These are phyloP conservation scores for Cryomyces minteri DNA, from an alignment of 495 filamentous ascomycete genomes.

Conservation along the genomic window DNA sequence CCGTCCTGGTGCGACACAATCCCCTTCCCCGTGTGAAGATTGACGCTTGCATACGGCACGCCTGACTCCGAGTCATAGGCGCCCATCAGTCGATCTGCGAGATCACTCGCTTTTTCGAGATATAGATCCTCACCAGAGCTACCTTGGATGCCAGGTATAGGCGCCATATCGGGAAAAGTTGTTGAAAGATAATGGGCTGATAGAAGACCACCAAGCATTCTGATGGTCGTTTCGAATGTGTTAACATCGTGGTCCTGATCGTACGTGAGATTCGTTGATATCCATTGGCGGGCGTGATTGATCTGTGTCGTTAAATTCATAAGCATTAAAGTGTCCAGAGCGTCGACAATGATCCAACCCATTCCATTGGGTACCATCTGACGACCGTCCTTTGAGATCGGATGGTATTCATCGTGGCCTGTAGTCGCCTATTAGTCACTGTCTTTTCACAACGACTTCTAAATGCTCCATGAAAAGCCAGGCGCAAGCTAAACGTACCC, in stretches of 20 bases:
- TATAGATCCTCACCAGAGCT: conserved; percentile 73
- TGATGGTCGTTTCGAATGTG: conserved; percentile 96
- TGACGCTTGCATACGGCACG: conserved; percentile 79
- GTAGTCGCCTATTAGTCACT: neutral
- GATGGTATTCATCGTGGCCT: conserved; percentile 79
- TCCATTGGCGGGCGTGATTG: conserved; percentile 74
- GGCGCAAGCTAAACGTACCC: conserved; percentile 42
- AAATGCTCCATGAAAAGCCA: conserved; percentile 1
- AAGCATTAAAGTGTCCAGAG: conserved; percentile 88
- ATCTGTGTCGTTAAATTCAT: conserved; percentile 92
- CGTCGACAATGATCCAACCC: conserved; percentile 97
- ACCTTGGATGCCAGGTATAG: conserved; percentile 18
- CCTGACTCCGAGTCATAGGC: conserved; percentile 79
- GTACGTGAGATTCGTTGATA: conserved; percentile 63
- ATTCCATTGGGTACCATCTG: conserved; percentile 72
- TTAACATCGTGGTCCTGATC: conserved; percentile 90
- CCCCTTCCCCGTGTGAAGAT: conserved; percentile 55
- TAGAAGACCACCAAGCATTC: conserved; percentile 87
- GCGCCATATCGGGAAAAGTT: conserved; percentile 15
- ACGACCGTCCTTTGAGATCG: conserved; percentile 54
- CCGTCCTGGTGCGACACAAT: conserved; percentile 62
- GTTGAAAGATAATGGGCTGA: conserved; percentile 89
- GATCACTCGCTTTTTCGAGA: conserved; percentile 84
- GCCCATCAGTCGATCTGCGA: conserved; percentile 70
- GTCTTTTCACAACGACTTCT: neutral